Percentiles rank a stretch among this genome's conserved stretches.
Conservation (phyloP, 2,329 filamentous ascomycete species). For the Ilyonectria mors-panacis region DNA sequence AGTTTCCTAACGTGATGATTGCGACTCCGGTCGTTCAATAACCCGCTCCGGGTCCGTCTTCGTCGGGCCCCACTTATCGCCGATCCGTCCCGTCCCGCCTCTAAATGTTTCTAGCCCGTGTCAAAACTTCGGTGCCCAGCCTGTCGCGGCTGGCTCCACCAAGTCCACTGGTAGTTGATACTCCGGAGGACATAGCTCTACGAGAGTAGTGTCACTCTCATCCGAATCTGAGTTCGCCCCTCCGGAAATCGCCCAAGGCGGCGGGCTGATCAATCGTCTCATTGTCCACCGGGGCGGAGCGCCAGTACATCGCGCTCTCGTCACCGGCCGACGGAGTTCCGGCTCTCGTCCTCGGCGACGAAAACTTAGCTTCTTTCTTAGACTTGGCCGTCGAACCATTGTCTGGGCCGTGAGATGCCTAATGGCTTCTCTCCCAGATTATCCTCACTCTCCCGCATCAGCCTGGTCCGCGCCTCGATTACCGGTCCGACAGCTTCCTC, state of each 20-base stretch:
- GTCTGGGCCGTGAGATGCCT: conserved; percentile 22
- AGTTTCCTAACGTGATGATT: neutral
- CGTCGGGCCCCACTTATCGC: neutral
- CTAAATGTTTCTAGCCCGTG: neutral
- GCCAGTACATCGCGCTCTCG: conserved; percentile 28
- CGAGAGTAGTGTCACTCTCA: conserved; percentile 26
- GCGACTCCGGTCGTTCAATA: neutral
- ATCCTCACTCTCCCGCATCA: conserved; percentile 38
- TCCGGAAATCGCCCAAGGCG: conserved; percentile 4
- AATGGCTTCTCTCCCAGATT: conserved; percentile 26
- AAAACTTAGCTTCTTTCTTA: conserved; percentile 18
- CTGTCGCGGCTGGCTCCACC: conserved; percentile 30
- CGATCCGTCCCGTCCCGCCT: neutral
- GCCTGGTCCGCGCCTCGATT: conserved; percentile 27
- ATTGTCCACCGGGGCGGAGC: conserved; percentile 38
- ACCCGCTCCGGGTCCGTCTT: neutral
- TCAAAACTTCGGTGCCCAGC: conserved; percentile 33
- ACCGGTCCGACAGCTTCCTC: conserved; percentile 31
- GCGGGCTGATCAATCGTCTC: conserved; percentile 22
- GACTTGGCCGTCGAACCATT: conserved; percentile 1
- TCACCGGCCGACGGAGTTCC: conserved; percentile 9
- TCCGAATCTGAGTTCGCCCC: conserved; percentile 7
- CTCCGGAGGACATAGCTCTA: conserved; percentile 33
- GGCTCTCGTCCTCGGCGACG: conserved; percentile 8
- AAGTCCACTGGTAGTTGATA: conserved; percentile 34